Base-by-base conservation (phyloP, 805 yeast genomes). In the Monosporozyma siamensis region DNA sequence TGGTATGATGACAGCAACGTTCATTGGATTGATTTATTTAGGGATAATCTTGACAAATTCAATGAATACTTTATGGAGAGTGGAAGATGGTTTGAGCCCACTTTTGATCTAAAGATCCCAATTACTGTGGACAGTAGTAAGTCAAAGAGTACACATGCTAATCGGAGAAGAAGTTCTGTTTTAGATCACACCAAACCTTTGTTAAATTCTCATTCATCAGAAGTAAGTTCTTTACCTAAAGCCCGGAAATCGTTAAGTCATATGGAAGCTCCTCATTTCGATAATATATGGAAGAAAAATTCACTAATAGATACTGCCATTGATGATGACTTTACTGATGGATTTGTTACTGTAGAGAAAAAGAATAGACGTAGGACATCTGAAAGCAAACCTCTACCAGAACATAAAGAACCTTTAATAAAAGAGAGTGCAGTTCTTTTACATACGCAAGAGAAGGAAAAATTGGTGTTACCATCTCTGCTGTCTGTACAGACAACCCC, bases 61-160 rank as follows among this genome's bases (percentile, higher is more conserved):
- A 73, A 75, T 44, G 63, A 61, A 15, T 53, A 56, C 4, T 74
- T 71, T 44, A 59, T 74, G 45, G 65, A 61, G 7, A 46, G 53
- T 8, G 52, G 59, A 23, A 64, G 61, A 12, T 35, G 46, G 6
- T 68, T 67, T 43, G 56, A 53, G n/a, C 70, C 72, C 2, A 40
- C 62, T 11, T 55, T 67, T 44, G 71, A 68, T 43, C 32, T 54
- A 1, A 44, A 48, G 29, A 36, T 44, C 3, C 17, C 20, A 2
- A 12, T 4, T 3, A 20, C 3, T 17, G 9, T 14, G 15, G 30
- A 25, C 2, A 14, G 17, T 4, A 17, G 11, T 14, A 35, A 29
- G 11, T 2, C 31, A 21, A 29, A 24, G 6, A 12, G 27, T 0
- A 30, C 12, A 17, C 17, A 22, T 12, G 25, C 4, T n/a, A 12